Percentiles rank a stretch among this genome's conserved stretches.
Evolutionary conservation across 2,329 filamentous ascomycete genomes (phyloP).

Genomic region (Myriosclerotinia duriaeana): DNA sequence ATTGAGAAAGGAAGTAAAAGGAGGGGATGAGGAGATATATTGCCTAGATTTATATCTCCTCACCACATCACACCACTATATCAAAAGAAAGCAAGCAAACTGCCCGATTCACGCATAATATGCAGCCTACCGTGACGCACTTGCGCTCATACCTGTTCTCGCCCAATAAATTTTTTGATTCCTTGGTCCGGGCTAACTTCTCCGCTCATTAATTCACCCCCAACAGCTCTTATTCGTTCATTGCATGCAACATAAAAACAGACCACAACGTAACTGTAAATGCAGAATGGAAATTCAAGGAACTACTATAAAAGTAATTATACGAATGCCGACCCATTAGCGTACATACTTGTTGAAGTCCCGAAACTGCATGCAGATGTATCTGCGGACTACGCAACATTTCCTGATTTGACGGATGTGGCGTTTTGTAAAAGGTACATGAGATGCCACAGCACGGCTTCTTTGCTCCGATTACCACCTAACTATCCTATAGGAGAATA

Average conservation of each 20-base stretch:
- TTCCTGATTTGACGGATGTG: conserved; percentile 1
- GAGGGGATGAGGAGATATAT: neutral
- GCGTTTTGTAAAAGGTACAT: conserved; percentile 11
- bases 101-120: neutral
- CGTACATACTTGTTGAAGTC: neutral
- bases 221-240: neutral
- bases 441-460: conserved; percentile 1
- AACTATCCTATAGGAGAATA: neutral
- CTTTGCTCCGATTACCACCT: conserved; percentile 9
- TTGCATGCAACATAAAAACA: neutral
- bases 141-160: neutral
- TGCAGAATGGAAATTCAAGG: neutral
- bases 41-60: neutral
- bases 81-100: neutral
- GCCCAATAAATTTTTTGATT: neutral
- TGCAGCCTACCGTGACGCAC: conserved; percentile 5
- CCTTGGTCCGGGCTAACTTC: neutral
- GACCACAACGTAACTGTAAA: neutral
- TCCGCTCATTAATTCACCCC: no score
- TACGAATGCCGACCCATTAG: neutral
- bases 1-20: neutral
- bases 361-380: neutral
- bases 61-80: conserved; percentile 7
- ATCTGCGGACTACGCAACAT: neutral
- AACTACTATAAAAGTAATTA: neutral